A percentile compares a stretch with the other conserved stretches of the same genome.
phyloP scores from a whole-genome alignment of 1,284 basidiomycete genomes.

The Sutorius eximius region DNA sequence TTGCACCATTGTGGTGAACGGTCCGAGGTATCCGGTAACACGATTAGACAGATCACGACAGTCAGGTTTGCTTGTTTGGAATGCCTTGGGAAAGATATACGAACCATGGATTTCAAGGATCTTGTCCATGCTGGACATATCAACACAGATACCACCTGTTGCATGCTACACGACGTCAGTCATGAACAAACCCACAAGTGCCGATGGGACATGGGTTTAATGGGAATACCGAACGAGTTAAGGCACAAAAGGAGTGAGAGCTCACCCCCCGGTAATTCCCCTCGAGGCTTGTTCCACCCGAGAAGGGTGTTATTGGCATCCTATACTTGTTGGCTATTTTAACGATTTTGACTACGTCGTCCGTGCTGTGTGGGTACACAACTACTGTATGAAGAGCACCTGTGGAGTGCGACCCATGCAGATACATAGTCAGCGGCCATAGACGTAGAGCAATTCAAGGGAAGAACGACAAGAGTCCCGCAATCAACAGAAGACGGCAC shows the following conservation, averaged over 20 bases:
- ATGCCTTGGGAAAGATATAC: slow-evolving; percentile 12
- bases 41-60: not conserved
- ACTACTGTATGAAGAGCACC: slow-evolving; percentile 51
- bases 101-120: slow-evolving; percentile 77
- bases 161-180: slow-evolving; percentile 40
- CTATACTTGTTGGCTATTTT: slow-evolving; percentile 62
- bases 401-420: slow-evolving; percentile 17
- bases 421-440: not conserved
- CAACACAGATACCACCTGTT: slow-evolving; percentile 79
- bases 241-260: slow-evolving; percentile 7
- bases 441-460: not conserved
- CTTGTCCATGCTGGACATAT: slow-evolving; percentile 83
- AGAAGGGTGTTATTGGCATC: slow-evolving; percentile 73
- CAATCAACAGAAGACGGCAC: not conserved
- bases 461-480: not conserved
- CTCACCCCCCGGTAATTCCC: slow-evolving; percentile 65
- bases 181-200: not conserved
- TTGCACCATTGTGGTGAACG: not conserved
- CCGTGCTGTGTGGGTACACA: slow-evolving; percentile 55
- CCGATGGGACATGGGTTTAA: not conserved
- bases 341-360: slow-evolving; percentile 69
- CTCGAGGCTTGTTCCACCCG: slow-evolving; percentile 69
- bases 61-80: not conserved
- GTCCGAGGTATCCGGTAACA: not conserved
- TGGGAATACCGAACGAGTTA: not conserved